Base-by-base conservation (phyloP, 2,329 filamentous ascomycete genomes). In the Fusarium coffeatum region DNA sequence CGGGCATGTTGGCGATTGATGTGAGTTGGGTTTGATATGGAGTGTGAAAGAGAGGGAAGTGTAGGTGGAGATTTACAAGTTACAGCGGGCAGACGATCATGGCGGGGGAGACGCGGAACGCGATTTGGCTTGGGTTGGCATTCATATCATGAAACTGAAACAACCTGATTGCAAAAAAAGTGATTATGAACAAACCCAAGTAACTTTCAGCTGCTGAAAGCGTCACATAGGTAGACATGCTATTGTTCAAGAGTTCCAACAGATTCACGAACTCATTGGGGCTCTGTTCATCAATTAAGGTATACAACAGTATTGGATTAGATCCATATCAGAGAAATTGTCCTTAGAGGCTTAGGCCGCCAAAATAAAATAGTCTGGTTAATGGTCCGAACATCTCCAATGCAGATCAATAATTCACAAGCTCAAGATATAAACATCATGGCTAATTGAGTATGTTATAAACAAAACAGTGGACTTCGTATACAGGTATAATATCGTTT, bases 1-100 rank as follows among this genome's bases (percentile, higher is more conserved):
- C 83, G 69, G 89, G 87, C 78, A 81, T 78, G 78, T 78, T 70
- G 81, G 41, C 13, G 5, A 32, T 59, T 47, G 46, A 41, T 56
- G 45, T 34, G 40, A 34, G 28, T 48, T 64, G 45, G 30, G 34
- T 63, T 64, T 58, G 25, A 41, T 64, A 64, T 45, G 56, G 18
- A 56, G 47, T 42, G 41, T 55, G 58, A 56, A 53, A 23, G 48
- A 60, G 20, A 64, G 59, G 56, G 54, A 64, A 59, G 66, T 73
- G 68, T 58, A 75, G 55, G 61, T 66, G 58, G 51, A 61, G 55
- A 46, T 49, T 46, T 41, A 42, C 22, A 42, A n/a, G 34, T 37
- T 37, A 37, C 34, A 37, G 37, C 11, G 28, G 28, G 28, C 27
- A 53, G 34, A 25, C n/a, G 53, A 55, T 65, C 48, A 58, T 65